phyloP scores from a whole-genome alignment of 2,329 filamentous ascomycete genomes.

The Cladosporium sp. region DNA sequence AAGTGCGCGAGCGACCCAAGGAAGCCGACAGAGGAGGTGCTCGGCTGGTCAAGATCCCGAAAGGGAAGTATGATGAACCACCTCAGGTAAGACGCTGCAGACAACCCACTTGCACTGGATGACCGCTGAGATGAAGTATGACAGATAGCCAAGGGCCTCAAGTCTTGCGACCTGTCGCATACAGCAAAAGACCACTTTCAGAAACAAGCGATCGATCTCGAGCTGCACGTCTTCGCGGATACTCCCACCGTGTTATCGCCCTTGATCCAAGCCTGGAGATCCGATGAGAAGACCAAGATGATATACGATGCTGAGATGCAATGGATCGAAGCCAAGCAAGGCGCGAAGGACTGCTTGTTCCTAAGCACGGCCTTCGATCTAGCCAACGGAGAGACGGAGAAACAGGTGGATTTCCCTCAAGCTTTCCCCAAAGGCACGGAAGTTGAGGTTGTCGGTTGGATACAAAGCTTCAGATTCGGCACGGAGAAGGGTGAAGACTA shows the following conservation, averaged over 20 bases:
- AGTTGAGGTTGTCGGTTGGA: constrained; percentile 13
- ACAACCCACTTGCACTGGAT: neutral
- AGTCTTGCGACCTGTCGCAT: constrained; percentile 9
- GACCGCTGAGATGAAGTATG: neutral
- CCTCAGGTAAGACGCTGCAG: constrained; percentile 1
- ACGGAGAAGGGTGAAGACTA: constrained; percentile 9
- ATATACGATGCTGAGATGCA: constrained; percentile 13
- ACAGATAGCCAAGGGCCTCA: constrained; percentile 12
- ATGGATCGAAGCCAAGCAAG: constrained; percentile 12
- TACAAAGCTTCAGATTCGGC: constrained; percentile 15
- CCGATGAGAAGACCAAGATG: constrained; percentile 11
- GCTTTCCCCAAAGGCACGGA: constrained; percentile 11
- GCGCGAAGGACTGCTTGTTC: constrained; percentile 8
- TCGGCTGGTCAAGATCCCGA: constrained; percentile 4
- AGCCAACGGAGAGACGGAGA: constrained; percentile 10
- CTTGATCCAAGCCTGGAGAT: constrained; percentile 11
- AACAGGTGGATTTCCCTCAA: constrained; percentile 7
- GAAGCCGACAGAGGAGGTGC: constrained; percentile 10
- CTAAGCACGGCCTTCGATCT: constrained; percentile 8
- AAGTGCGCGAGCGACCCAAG: constrained; percentile 7
- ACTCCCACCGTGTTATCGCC: constrained; percentile 4
- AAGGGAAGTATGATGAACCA: constrained; percentile 12
- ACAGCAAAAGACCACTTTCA: constrained; percentile 12
- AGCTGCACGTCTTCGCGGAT: constrained; percentile 11
- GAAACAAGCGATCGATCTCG: constrained; percentile 8